phyloP scores from a whole-genome alignment of 345 rosid genomes.

The Pugionium dolabratum region DNA sequence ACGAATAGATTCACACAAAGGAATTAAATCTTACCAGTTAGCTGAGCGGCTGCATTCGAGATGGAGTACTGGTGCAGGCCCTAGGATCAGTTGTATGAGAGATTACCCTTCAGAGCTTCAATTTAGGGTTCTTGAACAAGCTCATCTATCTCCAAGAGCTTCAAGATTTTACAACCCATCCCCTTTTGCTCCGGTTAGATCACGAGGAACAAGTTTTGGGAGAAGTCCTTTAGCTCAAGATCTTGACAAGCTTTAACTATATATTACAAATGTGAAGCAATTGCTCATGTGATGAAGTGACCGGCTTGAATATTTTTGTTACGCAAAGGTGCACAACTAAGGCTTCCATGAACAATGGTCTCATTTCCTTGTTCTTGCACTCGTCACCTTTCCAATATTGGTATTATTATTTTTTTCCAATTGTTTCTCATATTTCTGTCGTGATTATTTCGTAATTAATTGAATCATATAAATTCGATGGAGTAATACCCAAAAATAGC shows the following conservation, averaged over 20 bases:
- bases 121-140: constrained; percentile 63
- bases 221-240: constrained; percentile 42
- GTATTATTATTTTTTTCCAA: background rate
- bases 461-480: constrained; percentile 5
- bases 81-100: constrained; percentile 93
- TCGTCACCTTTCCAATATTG: background rate
- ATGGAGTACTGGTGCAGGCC: constrained; percentile 96
- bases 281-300: constrained; percentile 17
- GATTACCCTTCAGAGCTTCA: constrained; percentile 91
- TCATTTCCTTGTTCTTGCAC: constrained; percentile 17
- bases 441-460: constrained; percentile 1
- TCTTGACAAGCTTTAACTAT: constrained; percentile 32
- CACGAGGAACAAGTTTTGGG: constrained; percentile 41
- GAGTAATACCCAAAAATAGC: no score
- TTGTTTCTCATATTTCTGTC: background rate
- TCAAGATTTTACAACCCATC: constrained; percentile 32
- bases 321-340: constrained; percentile 8
- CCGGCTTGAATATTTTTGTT: constrained; percentile 21
- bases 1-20: constrained; percentile 79
- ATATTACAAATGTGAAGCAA: background rate
- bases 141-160: constrained; percentile 69
- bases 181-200: constrained; percentile 36
- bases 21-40: constrained; percentile 69
- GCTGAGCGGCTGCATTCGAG: constrained; percentile 68
- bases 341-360: constrained; percentile 7